Percentiles rank a stretch among this genome's conserved stretches.
Conservation (phyloP, 2,329 filamentous ascomycete species). For the Apiospora saccharicola region DNA sequence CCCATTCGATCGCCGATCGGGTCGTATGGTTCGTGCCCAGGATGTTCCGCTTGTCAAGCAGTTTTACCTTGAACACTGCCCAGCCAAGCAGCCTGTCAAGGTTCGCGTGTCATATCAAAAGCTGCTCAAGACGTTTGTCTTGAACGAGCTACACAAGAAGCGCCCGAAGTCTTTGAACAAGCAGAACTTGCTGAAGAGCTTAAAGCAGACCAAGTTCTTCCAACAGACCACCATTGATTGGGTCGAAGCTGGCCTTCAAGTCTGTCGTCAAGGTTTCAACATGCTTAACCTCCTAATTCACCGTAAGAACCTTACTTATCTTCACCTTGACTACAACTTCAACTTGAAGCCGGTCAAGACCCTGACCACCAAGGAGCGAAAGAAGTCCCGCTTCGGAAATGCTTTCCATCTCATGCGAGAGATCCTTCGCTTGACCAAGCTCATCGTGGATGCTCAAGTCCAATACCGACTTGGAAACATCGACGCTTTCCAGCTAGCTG, state of each 20-base stretch:
- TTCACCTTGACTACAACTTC: conserved; percentile 99
- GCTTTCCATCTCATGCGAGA: conserved; percentile 99
- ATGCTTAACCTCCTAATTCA: conserved; percentile 98
- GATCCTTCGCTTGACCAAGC: conserved; percentile 92
- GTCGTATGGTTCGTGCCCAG: conserved; percentile 94
- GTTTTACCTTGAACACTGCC: conserved; percentile 97
- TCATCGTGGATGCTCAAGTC: conserved; percentile 98
- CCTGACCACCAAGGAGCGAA: conserved; percentile 96
- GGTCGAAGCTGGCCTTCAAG: conserved; percentile 98
- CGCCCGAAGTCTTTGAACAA: conserved; percentile 95
- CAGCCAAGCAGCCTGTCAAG: conserved; percentile 87
- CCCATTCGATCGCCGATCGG: conserved; percentile 92
- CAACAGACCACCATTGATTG: conserved; percentile 99
- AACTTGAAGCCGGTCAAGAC: conserved; percentile 99
- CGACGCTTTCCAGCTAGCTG: conserved; percentile 96
- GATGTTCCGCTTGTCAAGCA: conserved; percentile 98
- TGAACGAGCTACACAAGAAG: conserved; percentile 97
- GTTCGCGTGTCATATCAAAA: conserved; percentile 99
- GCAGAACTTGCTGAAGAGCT: conserved; percentile 85
- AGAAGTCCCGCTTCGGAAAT: conserved; percentile 99
- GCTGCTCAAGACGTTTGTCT: conserved; percentile 91
- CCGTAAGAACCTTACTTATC: conserved; percentile 96
- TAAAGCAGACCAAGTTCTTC: conserved; percentile 99
- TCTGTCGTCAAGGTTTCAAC: conserved; percentile 98
- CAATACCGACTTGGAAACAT: conserved; percentile 98